A percentile compares a stretch with the other conserved stretches of the same genome.
Conservation (phyloP, 331 rosid species). For the Spiraea crenata region DNA sequence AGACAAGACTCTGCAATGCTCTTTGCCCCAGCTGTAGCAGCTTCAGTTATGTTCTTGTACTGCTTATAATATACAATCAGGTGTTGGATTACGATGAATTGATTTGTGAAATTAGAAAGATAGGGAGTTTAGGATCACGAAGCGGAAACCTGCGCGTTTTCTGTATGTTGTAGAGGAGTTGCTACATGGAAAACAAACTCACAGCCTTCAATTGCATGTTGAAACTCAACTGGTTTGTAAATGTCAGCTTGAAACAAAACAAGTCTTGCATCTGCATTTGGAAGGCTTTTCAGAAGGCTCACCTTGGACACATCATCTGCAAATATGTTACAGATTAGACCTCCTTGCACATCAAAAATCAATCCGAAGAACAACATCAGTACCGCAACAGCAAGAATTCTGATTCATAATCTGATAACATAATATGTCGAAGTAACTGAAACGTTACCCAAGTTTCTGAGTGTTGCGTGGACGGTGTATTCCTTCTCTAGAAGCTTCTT, state of each 20-base stretch:
- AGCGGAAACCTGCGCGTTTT: slow-evolving; percentile 35
- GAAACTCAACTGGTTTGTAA: slow-evolving; percentile 34
- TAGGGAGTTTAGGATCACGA: not conserved
- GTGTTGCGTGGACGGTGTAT: slow-evolving; percentile 56
- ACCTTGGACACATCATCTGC: slow-evolving; percentile 48
- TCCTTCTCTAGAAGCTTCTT: slow-evolving; percentile 52
- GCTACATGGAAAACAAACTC: slow-evolving; percentile 56
- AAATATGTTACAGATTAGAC: not conserved
- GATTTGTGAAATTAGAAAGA: not conserved
- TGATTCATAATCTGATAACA: not conserved
- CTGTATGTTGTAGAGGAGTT: slow-evolving; percentile 34
- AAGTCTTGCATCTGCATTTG: slow-evolving; percentile 34
- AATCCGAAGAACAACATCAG: too few species aligned
- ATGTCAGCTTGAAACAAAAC: slow-evolving; percentile 58
- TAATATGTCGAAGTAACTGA: not conserved
- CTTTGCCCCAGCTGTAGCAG: slow-evolving; percentile 37
- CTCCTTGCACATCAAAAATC: too few species aligned
- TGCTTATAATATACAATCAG: not conserved
- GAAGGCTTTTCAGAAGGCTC: slow-evolving; percentile 38
- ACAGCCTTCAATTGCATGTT: slow-evolving; percentile 50
- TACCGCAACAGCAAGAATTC: not conserved
- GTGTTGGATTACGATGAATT: too few species aligned
- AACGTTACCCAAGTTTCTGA: slow-evolving; percentile 41
- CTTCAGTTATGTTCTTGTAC: slow-evolving; percentile 45
- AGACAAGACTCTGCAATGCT: slow-evolving; percentile 36